phyloP scores from a whole-genome alignment of 2,329 filamentous ascomycete species.

The Alternaria viburni region DNA sequence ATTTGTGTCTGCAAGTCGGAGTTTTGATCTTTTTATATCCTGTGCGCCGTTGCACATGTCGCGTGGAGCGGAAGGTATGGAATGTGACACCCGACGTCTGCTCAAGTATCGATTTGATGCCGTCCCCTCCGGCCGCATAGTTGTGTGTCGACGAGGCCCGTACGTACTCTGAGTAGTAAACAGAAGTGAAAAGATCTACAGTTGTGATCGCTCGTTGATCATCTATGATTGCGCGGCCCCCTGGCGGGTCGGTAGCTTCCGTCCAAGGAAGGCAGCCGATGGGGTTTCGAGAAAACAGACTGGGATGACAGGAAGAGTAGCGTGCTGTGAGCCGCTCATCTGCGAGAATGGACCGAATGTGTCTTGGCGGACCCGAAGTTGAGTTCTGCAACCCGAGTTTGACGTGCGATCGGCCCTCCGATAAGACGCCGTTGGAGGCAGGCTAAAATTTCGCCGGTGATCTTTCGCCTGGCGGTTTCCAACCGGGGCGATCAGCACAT shows the following conservation, averaged over 20 bases:
- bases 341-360: conserved; percentile 9
- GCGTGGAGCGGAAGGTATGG: conserved; percentile 14
- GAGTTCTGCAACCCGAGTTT: conserved; percentile 9
- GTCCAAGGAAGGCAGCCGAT: conserved; percentile 31
- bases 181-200: conserved; percentile 22
- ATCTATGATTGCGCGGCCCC: conserved; percentile 31
- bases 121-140: conserved; percentile 15
- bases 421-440: conserved; percentile 25
- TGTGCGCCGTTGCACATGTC: conserved; percentile 23
- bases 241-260: conserved; percentile 32
- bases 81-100: conserved; percentile 13
- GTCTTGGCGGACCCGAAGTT: conserved; percentile 14
- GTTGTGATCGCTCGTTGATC: conserved; percentile 21
- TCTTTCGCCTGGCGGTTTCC: conserved; percentile 17
- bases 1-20: background rate
- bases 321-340: conserved; percentile 1
- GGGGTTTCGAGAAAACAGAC: conserved; percentile 8
- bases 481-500: conserved; percentile 18
- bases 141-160: background rate
- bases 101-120: conserved; percentile 29
- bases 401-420: conserved; percentile 13
- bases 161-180: conserved; percentile 3
- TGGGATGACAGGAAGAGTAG: conserved; percentile 3
- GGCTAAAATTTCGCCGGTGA: conserved; percentile 8
- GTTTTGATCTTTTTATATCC: conserved; percentile 4